phyloP scores from a whole-genome alignment of 805 yeast genomes.

The Schizosaccharomyces lindneri region DNA sequence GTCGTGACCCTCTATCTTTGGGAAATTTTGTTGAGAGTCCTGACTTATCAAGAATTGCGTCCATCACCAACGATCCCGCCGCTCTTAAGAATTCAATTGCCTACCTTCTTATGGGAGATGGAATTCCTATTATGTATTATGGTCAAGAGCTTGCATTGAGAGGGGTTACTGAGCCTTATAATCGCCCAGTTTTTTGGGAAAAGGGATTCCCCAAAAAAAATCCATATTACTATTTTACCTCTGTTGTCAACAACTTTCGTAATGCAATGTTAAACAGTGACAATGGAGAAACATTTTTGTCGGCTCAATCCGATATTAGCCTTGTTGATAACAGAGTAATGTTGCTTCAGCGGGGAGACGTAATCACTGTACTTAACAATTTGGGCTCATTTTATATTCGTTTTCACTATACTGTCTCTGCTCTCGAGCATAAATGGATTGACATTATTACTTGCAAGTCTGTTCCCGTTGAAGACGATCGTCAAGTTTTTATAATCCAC shows the following conservation, averaged over 20 bases:
- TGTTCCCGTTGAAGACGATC: background rate
- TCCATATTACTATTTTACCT: background rate
- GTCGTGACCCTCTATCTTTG: background rate
- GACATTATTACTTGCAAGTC: background rate
- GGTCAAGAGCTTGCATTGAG: constrained; percentile 3
- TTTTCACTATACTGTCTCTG: background rate
- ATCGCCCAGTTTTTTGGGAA: constrained; percentile 4
- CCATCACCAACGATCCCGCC: background rate
- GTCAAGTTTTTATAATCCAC: background rate
- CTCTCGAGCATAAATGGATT: background rate
- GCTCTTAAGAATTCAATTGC: constrained; percentile 2
- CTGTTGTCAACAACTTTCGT: background rate
- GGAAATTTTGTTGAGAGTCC: constrained; percentile 4
- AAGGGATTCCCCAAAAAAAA: constrained; percentile 1
- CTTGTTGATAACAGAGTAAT: background rate
- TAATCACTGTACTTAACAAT: background rate
- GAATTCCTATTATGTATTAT: constrained; percentile 4
- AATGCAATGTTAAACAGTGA: background rate
- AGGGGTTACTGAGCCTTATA: constrained; percentile 3
- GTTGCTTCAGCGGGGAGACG: background rate
- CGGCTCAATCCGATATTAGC: background rate
- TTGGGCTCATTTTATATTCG: background rate
- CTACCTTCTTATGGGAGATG: constrained; percentile 1
- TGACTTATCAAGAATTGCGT: constrained; percentile 4
- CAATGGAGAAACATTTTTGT: background rate